phyloP scores from a whole-genome alignment of 305 asterid species.

The Rubia peregrina region DNA sequence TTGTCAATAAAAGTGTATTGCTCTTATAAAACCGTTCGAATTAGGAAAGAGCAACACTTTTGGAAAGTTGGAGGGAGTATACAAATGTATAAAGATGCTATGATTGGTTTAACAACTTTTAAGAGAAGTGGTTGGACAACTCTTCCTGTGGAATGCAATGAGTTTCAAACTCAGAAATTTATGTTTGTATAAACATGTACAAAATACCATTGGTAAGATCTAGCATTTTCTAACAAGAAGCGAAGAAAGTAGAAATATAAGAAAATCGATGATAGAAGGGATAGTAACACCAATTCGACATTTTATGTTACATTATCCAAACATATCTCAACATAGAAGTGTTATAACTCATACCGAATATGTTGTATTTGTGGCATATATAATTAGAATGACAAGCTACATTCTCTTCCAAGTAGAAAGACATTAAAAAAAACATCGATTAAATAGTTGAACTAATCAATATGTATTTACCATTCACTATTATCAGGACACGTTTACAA shows the following conservation, averaged over 20 bases:
- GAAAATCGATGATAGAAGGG: no score
- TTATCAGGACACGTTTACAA: no score
- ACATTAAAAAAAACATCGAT: no score
- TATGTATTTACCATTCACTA: not conserved
- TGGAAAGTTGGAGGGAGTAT: no score
- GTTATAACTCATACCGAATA: no score
- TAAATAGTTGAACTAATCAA: no score
- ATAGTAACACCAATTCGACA: not conserved
- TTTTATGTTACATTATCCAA: not conserved
- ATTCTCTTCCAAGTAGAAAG: no score
- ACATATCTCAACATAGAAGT: not conserved
- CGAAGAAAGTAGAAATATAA: not conserved
- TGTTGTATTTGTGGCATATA: no score
- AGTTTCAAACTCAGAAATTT: not conserved
- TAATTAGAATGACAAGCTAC: not conserved
- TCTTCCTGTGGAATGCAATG: constrained; percentile 5
- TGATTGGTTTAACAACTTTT: constrained; percentile 12
- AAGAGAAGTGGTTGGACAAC: constrained; percentile 19
- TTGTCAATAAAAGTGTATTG: no score
- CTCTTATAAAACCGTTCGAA: no score
- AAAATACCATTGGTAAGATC: not conserved
- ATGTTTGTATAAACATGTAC: not conserved
- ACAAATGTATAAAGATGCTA: not conserved
- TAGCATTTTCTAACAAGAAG: not conserved
- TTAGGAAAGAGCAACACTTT: no score